Percentiles rank a stretch among this genome's conserved stretches.
phyloP scores from a whole-genome alignment of 331 rosid genomes.

The Malus hybrid region DNA sequence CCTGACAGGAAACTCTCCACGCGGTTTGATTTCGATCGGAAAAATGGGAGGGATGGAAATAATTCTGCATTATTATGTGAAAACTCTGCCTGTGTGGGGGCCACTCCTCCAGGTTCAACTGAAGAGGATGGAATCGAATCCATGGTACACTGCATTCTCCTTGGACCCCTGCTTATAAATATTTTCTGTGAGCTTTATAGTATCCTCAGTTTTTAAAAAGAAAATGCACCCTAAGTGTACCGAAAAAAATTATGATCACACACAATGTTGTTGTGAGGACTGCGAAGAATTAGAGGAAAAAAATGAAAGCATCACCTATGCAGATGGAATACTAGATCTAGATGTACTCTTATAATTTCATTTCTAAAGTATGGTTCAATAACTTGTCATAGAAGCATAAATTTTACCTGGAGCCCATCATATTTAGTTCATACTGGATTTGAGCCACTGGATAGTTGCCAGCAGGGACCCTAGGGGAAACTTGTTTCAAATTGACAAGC shows the following conservation, averaged over 20 bases:
- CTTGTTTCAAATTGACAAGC: constrained; percentile 73
- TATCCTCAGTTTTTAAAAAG: neutral
- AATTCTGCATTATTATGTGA: constrained; percentile 39
- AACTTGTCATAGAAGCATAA: neutral
- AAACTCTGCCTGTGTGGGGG: constrained; percentile 77
- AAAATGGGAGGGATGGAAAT: constrained; percentile 57
- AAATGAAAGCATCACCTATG: neutral
- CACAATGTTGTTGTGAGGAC: neutral
- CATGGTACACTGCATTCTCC: constrained; percentile 93
- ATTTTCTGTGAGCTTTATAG: constrained; percentile 8
- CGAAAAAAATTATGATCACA: neutral
- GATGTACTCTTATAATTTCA: neutral
- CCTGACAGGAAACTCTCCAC: constrained; percentile 41
- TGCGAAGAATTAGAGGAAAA: neutral
- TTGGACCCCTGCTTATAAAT: constrained; percentile 69
- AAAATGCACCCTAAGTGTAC: neutral
- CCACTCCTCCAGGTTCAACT: constrained; percentile 77
- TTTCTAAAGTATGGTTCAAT: neutral
- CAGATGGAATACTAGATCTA: neutral
- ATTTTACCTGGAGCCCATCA: constrained; percentile 90
- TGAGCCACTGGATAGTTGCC: constrained; percentile 90
- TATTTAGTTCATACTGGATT: constrained; percentile 81
- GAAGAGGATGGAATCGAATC: constrained; percentile 70
- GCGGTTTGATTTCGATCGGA: constrained; percentile 61
- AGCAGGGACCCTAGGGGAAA: constrained; percentile 72